Evolutionary conservation across 2,329 filamentous ascomycete species (phyloP).

Genomic region (Rhynchosporium secalis): DNA sequence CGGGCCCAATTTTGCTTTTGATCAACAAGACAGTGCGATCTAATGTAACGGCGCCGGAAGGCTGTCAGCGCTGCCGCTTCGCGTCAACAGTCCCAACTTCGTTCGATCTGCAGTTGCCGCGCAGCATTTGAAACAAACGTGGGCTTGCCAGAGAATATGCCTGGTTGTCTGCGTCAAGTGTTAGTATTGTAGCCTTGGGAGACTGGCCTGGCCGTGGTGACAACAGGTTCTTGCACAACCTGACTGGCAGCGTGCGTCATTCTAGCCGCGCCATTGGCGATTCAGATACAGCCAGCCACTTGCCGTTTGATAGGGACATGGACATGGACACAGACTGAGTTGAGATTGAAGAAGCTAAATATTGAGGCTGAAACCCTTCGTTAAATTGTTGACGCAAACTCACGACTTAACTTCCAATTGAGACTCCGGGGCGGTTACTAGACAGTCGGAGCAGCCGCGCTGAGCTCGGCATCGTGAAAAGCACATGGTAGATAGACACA

Average conservation of each 20-base stretch:
- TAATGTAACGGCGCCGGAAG: background rate
- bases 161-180: conserved; percentile 9
- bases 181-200: too few species aligned
- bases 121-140: conserved; percentile 20
- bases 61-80: background rate
- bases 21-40: background rate
- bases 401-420: background rate
- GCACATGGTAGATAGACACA: background rate
- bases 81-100: background rate
- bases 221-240: conserved; percentile 6
- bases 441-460: conserved; percentile 4
- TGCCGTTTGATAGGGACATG: background rate
- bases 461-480: background rate
- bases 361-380: background rate
- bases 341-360: background rate
- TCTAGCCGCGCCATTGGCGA: conserved; percentile 8
- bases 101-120: background rate
- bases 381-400: background rate
- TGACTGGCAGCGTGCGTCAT: conserved; percentile 6
- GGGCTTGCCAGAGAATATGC: conserved; percentile 16
- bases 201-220: background rate
- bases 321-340: conserved; percentile 5
- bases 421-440: background rate
- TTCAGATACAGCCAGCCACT: background rate
- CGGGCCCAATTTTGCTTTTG: conserved; percentile 9